phyloP scores from a whole-genome alignment of 192 early-diverging fungal genomes.

The Rhizophagus prolifer region DNA sequence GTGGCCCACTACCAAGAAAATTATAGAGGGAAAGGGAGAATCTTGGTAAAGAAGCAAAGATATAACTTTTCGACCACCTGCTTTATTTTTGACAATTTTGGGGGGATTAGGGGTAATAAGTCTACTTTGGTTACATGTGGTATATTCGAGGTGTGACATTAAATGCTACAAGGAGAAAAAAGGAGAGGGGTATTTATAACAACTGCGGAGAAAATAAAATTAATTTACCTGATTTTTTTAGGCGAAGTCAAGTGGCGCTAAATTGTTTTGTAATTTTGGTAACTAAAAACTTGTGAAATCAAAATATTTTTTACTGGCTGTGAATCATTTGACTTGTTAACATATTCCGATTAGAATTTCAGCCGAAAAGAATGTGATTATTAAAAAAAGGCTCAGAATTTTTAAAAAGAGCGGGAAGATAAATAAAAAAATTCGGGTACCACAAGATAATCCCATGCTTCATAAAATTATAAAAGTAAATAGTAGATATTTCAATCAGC shows the following conservation, averaged over 20 bases:
- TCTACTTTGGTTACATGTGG: neutral
- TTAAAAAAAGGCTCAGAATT: no score
- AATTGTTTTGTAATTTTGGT: neutral
- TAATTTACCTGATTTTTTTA: neutral
- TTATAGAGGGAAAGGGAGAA: neutral
- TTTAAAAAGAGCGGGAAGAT: no score
- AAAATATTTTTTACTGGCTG: neutral
- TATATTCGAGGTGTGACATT: neutral
- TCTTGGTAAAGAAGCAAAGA: conserved; percentile 31
- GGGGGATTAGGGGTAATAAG: neutral
- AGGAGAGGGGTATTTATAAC: neutral
- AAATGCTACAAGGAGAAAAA: neutral
- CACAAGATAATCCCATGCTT: neutral
- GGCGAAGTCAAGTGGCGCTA: neutral
- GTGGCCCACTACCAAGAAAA: conserved; percentile 31
- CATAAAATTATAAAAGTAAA: neutral
- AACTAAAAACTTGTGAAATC: neutral
- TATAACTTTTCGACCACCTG: neutral
- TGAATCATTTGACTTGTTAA: no score
- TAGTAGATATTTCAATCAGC: no score
- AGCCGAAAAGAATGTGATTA: no score
- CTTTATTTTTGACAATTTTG: neutral
- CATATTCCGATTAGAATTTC: no score
- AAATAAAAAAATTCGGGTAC: no score
- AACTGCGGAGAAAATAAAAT: neutral